Evolutionary conservation across 768 basidiomycete genomes (phyloP).

Genomic region (Leccinum uliginosum): DNA sequence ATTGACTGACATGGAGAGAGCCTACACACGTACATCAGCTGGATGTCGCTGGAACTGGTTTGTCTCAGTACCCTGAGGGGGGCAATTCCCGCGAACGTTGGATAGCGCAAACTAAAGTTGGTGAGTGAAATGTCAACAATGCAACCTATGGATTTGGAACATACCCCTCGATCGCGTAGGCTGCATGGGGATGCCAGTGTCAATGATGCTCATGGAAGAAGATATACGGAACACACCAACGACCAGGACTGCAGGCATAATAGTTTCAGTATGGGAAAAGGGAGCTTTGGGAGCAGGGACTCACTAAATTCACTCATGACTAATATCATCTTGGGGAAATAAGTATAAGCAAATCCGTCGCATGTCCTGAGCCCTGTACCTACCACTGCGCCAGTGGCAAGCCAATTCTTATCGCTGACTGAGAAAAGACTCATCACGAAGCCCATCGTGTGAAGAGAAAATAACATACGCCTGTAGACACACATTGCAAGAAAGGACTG

Average conservation of each 20-base stretch:
- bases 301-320: conserved; percentile 42
- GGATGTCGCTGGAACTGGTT: too few species aligned
- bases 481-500: conserved; percentile 55
- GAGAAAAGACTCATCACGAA: conserved; percentile 10
- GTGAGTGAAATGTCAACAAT: not conserved
- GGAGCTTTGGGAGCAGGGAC: not conserved
- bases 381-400: conserved; percentile 38
- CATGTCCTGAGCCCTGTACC: not conserved
- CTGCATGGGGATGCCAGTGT: conserved; percentile 22
- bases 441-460: not conserved
- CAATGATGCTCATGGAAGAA: not conserved
- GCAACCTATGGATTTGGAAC: conserved; percentile 12
- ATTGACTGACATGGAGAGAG: not conserved
- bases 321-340: conserved; percentile 21
- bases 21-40: not conserved
- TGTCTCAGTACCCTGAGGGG: conserved; percentile 39
- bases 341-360: not conserved
- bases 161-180: conserved; percentile 36
- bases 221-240: conserved; percentile 27
- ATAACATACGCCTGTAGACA: conserved; percentile 45
- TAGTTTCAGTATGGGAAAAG: conserved; percentile 5
- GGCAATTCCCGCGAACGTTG: conserved; percentile 45
- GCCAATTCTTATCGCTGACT: conserved; percentile 50
- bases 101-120: conserved; percentile 34
- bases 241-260: conserved; percentile 23